phyloP scores from a whole-genome alignment of 345 rosid genomes.

The Bruguiera parviflora region DNA sequence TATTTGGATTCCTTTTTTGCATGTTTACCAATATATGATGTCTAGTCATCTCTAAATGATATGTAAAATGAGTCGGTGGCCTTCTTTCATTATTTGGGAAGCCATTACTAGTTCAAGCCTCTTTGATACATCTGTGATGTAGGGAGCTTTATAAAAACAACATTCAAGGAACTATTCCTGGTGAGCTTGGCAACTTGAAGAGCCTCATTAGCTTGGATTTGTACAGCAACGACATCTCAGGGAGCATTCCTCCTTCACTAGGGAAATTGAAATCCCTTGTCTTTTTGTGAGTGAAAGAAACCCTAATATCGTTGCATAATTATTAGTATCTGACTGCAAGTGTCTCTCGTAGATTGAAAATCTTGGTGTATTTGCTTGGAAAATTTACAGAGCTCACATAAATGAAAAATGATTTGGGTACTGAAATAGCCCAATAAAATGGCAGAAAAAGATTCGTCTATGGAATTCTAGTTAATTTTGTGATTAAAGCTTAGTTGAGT shows the following conservation, averaged over 20 bases:
- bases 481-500: too few relatives aligned
- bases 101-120: background rate
- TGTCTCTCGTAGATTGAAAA: background rate
- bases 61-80: background rate
- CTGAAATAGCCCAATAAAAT: background rate
- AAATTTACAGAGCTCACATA: background rate
- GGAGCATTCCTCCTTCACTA: conserved; percentile 59
- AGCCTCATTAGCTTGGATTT: conserved; percentile 79
- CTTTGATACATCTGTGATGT: conserved; percentile 11
- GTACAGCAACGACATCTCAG: conserved; percentile 70
- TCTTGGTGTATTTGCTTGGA: background rate
- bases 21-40: background rate
- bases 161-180: conserved; percentile 70
- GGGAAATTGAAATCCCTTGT: conserved; percentile 71
- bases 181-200: conserved; percentile 71
- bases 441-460: too few relatives aligned
- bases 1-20: background rate
- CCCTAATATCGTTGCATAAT: background rate
- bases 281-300: conserved; percentile 57
- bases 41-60: conserved; percentile 7
- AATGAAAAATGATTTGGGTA: background rate
- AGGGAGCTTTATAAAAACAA: conserved; percentile 82
- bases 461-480: too few relatives aligned
- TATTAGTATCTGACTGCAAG: background rate
- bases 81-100: background rate